Evolutionary conservation across 495 filamentous ascomycete genomes (phyloP), one percentile per base, ranked within the genome.

Genomic region (Penicillium atrosanguineum): DNA sequence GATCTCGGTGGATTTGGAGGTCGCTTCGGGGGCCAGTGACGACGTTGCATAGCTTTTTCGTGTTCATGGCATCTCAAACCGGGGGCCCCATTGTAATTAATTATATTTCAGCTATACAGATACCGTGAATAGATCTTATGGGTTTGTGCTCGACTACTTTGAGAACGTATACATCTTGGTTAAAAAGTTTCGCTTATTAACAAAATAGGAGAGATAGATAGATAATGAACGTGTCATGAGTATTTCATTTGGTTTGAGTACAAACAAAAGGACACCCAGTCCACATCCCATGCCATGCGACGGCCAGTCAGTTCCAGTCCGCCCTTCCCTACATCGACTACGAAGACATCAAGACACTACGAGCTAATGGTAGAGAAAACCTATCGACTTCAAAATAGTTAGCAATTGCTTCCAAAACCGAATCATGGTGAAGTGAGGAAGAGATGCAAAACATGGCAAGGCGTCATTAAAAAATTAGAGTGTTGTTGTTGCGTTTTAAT

Each of bases 1-100:
- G 94, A 98, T 74, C 81, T 93, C 28, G 88, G 90, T 36, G 86
- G 87, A 3, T 84, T 97, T 69, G 87, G 89, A 9, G 83, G 87
- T 9, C 73, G 89, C 55, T 91, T 94, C 70, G 82, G 79, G 1
- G 63, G 71, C 23, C 5, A 61, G 67, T 9, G 56, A 60, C 20
- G 73, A 76, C 39, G 75, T 76, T 61, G 65, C 59, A 52, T 20
- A 41, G 21, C 48, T 48, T 16, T 31, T 39, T 48, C 28, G 14
- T 52, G 23, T 11, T 38, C 31, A 21, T 34, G 3, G 8, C 11
- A 14, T 34, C 14, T 12, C 31, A 20, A 19, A 15, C 19, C 19
- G 38, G 38, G 38, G 9, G 2, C 1, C 9, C 6, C 19, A 40
- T 40, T 40, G 38, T 40, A 40, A 40, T 40, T 8, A 20, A 40